phyloP scores from a whole-genome alignment of 352 stramenopile species.

The Phytopythium ostracodes region DNA sequence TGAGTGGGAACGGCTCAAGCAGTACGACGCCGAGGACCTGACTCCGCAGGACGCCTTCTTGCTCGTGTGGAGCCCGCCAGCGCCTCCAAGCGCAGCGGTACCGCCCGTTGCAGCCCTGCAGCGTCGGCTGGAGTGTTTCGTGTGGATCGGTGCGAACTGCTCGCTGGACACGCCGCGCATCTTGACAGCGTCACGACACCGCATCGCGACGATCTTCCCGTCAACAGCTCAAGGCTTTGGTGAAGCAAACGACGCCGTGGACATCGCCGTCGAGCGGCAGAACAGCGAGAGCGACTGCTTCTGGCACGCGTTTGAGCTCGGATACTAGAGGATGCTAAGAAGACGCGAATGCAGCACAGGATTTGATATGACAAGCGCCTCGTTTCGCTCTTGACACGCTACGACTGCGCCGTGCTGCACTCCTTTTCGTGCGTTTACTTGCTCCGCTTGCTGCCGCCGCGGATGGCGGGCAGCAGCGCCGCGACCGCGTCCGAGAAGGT shows the following conservation, averaged over 20 bases:
- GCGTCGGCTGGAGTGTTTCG: constrained; percentile 11
- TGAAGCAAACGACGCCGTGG: background rate
- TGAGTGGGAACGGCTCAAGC: constrained; percentile 46
- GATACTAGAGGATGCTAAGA: constrained; percentile 50
- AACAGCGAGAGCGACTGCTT: constrained; percentile 49
- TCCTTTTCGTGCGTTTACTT: background rate
- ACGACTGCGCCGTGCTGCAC: too few species aligned
- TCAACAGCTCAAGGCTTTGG: too few species aligned
- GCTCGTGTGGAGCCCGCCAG: constrained; percentile 13
- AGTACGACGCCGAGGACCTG: constrained; percentile 65
- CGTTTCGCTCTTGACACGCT: too few species aligned
- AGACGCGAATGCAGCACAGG: too few species aligned
- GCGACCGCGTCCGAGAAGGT: constrained; percentile 67
- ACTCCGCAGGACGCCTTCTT: constrained; percentile 28
- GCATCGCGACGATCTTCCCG: constrained; percentile 1
- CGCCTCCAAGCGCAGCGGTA: background rate
- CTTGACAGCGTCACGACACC: constrained; percentile 14
- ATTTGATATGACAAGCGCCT: too few species aligned
- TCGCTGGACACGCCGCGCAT: constrained; percentile 9
- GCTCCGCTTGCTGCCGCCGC: constrained; percentile 5
- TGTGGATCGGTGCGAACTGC: constrained; percentile 38
- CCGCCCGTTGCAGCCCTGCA: background rate
- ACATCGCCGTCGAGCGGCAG: constrained; percentile 22
- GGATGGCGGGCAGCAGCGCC: constrained; percentile 32
- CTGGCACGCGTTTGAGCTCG: constrained; percentile 53